These are phyloP conservation scores for Penicillium sclerotiorum DNA, from an alignment of 2,329 filamentous ascomycete species.

Conservation along the genomic window DNA sequence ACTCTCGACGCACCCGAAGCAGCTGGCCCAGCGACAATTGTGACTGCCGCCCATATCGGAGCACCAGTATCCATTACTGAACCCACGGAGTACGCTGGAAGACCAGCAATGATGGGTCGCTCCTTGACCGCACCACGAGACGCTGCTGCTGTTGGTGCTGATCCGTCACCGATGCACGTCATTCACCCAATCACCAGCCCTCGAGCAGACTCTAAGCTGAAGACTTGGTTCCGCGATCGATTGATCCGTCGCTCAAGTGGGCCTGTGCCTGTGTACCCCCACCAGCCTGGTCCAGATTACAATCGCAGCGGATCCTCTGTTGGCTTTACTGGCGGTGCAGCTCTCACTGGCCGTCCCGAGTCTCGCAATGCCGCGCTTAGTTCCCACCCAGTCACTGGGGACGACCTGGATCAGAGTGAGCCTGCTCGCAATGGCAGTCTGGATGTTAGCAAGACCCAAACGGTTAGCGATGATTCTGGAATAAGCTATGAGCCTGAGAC, in stretches of 20 bases:
- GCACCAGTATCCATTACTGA: conserved; percentile 8
- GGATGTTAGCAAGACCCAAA: conserved; percentile 15
- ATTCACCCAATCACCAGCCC: conserved; percentile 25
- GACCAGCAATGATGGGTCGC: background rate
- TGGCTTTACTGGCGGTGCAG: conserved; percentile 26
- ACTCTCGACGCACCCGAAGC: conserved; percentile 1
- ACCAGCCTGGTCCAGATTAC: conserved; percentile 25
- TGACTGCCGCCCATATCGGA: conserved; percentile 1
- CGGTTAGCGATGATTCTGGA: conserved; percentile 15
- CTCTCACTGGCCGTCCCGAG: conserved; percentile 20
- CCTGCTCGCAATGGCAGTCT: conserved; percentile 16
- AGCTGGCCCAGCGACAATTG: conserved; percentile 8
- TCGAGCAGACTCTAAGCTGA: conserved; percentile 37
- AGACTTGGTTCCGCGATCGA: conserved; percentile 37
- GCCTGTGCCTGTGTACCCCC: conserved; percentile 25
- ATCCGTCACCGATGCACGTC: conserved; percentile 10
- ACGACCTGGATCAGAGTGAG: conserved; percentile 23
- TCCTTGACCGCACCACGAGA: conserved; percentile 14
- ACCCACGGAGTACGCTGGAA: conserved; percentile 4
- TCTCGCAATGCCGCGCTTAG: conserved; percentile 29
- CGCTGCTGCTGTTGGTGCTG: conserved; percentile 10
- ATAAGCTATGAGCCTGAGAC: conserved; percentile 11
- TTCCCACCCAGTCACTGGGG: conserved; percentile 34
- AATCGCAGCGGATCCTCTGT: conserved; percentile 15
- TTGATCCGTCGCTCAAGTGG: conserved; percentile 33